phyloP scores from a whole-genome alignment of 2,329 filamentous ascomycete species.

The Xylogone sp. region DNA sequence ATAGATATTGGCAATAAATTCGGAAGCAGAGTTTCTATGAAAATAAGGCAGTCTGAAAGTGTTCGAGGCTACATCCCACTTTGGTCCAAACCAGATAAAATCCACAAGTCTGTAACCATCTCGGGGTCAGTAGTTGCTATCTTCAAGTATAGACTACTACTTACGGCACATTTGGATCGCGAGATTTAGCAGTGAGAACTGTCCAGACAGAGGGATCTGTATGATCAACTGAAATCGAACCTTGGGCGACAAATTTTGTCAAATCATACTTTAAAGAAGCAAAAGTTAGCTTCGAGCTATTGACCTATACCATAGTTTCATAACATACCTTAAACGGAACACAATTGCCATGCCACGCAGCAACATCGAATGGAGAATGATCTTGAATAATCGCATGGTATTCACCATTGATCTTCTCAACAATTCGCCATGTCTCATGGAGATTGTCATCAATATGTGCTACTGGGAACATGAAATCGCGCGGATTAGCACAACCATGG shows the following conservation, averaged over 20 bases:
- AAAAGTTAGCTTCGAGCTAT: background rate
- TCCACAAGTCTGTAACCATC: slow-evolving; percentile 50
- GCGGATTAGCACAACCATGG: slow-evolving; percentile 58
- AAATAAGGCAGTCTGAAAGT: slow-evolving; percentile 57
- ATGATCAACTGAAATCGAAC: slow-evolving; percentile 57
- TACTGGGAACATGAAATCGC: slow-evolving; percentile 60
- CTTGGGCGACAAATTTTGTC: slow-evolving; percentile 54
- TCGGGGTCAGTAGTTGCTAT: background rate
- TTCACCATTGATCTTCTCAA: slow-evolving; percentile 60
- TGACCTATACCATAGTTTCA: background rate
- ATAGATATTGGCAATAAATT: slow-evolving; percentile 40
- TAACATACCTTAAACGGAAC: slow-evolving; percentile 39
- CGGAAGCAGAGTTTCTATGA: slow-evolving; percentile 47
- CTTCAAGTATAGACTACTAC: background rate
- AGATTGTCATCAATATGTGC: slow-evolving; percentile 50
- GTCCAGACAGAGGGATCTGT: slow-evolving; percentile 64
- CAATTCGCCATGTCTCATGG: slow-evolving; percentile 46
- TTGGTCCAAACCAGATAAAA: slow-evolving; percentile 64
- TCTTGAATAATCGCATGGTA: slow-evolving; percentile 60
- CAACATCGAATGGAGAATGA: slow-evolving; percentile 74
- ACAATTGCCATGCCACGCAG: slow-evolving; percentile 77
- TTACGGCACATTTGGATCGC: slow-evolving; percentile 45
- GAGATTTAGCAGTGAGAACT: slow-evolving; percentile 57
- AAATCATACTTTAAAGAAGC: slow-evolving; percentile 44
- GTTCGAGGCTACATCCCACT: slow-evolving; percentile 59